Evolutionary conservation across 371 early-diverging fungal genomes (phyloP).

Genomic region (Rhizopus arrhizus): DNA sequence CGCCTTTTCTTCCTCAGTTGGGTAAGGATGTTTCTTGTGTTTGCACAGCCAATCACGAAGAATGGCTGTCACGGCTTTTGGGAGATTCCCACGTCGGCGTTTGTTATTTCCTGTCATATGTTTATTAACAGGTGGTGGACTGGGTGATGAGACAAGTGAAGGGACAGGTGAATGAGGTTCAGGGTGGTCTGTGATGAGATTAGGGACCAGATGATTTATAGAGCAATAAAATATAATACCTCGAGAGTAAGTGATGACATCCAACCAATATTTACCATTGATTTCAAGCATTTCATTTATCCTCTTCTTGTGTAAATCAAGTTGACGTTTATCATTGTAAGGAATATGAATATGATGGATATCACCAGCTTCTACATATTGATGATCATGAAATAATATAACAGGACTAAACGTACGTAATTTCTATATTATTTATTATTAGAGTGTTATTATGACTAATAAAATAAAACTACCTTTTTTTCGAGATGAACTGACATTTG

Average conservation of each 20-base stretch:
- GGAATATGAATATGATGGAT: constrained; percentile 36
- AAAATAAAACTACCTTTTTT: background rate
- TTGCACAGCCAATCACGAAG: constrained; percentile 75
- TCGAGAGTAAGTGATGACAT: constrained; percentile 33
- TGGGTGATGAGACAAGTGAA: constrained; percentile 35
- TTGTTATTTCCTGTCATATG: constrained; percentile 24
- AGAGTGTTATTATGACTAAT: background rate
- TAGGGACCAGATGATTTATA: constrained; percentile 11
- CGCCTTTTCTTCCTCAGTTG: constrained; percentile 77
- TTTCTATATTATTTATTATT: background rate
- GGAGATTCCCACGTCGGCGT: constrained; percentile 62
- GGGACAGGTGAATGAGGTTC: constrained; percentile 36
- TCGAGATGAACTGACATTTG: background rate
- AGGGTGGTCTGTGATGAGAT: constrained; percentile 24
- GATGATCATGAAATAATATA: constrained; percentile 42
- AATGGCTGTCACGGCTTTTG: constrained; percentile 63
- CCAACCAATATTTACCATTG: constrained; percentile 38
- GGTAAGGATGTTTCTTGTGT: constrained; percentile 80
- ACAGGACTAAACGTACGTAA: constrained; percentile 42
- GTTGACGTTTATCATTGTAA: constrained; percentile 29
- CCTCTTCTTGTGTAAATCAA: constrained; percentile 31
- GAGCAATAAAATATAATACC: constrained; percentile 18
- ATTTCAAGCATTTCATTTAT: constrained; percentile 38
- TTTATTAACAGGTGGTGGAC: constrained; percentile 25
- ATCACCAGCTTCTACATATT: constrained; percentile 38